phyloP scores from a whole-genome alignment of 257 asterid genomes.

The Przewalskia tangutica region DNA sequence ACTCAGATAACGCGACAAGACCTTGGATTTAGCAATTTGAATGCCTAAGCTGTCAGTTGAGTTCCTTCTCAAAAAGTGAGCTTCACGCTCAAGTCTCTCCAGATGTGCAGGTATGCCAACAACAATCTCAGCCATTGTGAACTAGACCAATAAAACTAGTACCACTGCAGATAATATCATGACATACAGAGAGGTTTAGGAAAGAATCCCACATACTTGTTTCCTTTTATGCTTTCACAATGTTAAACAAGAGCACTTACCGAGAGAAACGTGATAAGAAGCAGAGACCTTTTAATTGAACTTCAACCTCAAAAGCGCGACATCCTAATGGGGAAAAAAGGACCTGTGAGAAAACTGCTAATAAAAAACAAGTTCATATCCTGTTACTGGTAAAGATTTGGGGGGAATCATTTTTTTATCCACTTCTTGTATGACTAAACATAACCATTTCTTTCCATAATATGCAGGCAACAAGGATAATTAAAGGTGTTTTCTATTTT shows the following conservation, averaged over 20 bases:
- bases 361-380: neutral
- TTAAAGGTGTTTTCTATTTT: too few relatives aligned
- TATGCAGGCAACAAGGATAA: too few relatives aligned
- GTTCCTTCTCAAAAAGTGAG: slow-evolving; percentile 13
- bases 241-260: neutral
- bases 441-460: neutral
- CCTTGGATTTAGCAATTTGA: slow-evolving; percentile 10
- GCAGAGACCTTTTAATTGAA: neutral
- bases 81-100: slow-evolving; percentile 13
- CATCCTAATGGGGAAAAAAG: neutral
- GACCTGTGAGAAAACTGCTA: neutral
- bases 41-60: slow-evolving; percentile 19
- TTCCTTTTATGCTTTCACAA: neutral
- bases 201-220: neutral
- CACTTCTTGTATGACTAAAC: neutral
- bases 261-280: neutral
- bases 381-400: neutral
- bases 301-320: neutral
- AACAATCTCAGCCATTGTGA: neutral
- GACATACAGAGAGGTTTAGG: neutral
- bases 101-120: slow-evolving; percentile 4
- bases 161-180: neutral
- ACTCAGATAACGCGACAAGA: slow-evolving; percentile 27
- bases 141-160: neutral
- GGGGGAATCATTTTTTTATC: neutral